Conservation (phyloP, 2,329 filamentous ascomycete species). For the Nothophaeocryptopus gaeumannii region DNA sequence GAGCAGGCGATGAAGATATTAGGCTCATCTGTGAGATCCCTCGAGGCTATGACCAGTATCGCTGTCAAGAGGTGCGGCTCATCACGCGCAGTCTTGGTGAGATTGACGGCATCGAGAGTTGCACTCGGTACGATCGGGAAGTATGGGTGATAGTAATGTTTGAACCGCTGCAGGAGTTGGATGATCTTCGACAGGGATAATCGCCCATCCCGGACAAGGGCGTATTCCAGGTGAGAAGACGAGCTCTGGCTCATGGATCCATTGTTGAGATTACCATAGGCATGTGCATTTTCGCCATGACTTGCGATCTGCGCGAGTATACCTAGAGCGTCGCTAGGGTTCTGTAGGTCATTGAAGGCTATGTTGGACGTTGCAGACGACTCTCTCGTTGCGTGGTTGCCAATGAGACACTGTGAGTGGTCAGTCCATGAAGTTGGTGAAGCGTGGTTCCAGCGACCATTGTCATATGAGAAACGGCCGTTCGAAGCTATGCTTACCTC, state of each 20-base stretch:
- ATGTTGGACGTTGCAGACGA: constrained; percentile 33
- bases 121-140: constrained; percentile 64
- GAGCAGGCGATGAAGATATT: constrained; percentile 64
- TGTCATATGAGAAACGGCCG: too few species aligned
- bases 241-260: constrained; percentile 5
- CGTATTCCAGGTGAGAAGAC: constrained; percentile 40
- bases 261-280: constrained; percentile 1
- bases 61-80: constrained; percentile 68
- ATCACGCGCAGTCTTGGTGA: constrained; percentile 56
- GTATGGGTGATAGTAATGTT: constrained; percentile 65
- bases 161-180: constrained; percentile 57
- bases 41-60: constrained; percentile 67
- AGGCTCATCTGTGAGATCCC: constrained; percentile 64
- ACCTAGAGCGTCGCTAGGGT: constrained; percentile 49
- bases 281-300: constrained; percentile 26
- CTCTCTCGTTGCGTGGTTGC: constrained; percentile 24
- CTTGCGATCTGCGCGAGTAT: constrained; percentile 49
- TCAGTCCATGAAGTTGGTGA: constrained; percentile 7
- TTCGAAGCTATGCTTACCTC: constrained; percentile 6
- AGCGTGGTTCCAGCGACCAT: background rate
- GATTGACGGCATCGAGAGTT: constrained; percentile 54
- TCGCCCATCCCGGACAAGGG: constrained; percentile 40
- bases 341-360: constrained; percentile 45
- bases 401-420: constrained; percentile 6
- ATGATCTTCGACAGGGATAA: constrained; percentile 49